phyloP scores from a whole-genome alignment of 2,329 filamentous ascomycete species.

The Aspergillus flavus region DNA sequence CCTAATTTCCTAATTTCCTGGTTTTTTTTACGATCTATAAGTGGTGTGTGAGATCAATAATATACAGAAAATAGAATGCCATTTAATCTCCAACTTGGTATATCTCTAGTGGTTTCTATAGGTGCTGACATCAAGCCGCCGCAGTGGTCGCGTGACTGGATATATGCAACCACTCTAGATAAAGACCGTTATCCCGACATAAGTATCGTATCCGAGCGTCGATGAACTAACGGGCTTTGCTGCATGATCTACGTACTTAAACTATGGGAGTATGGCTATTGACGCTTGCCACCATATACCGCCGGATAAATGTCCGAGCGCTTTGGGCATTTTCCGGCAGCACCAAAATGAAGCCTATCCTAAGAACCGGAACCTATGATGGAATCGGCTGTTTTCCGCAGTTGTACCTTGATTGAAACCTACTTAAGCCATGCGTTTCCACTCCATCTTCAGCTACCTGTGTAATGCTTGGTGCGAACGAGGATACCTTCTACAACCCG shows the following conservation, averaged over 20 bases:
- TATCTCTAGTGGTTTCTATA: too few species aligned
- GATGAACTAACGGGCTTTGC: not conserved
- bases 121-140: too few species aligned
- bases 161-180: too few species aligned
- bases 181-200: not conserved
- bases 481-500: too few species aligned
- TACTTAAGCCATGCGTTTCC: not conserved
- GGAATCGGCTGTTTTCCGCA: not conserved
- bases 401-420: not conserved
- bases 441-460: not conserved
- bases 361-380: not conserved
- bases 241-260: not conserved
- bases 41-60: too few species aligned
- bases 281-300: not conserved
- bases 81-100: too few species aligned
- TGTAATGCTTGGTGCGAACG: not conserved
- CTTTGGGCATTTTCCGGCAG: constrained; percentile 6
- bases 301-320: constrained; percentile 10
- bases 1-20: too few species aligned
- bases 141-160: too few species aligned
- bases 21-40: too few species aligned
- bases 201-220: not conserved
- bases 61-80: too few species aligned
- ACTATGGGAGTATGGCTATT: not conserved
- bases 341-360: not conserved